Percentiles rank a stretch among this genome's conserved stretches.
These are phyloP conservation scores for Alternaria longipes DNA, from an alignment of 2,329 filamentous ascomycete genomes.

Conservation along the genomic window DNA sequence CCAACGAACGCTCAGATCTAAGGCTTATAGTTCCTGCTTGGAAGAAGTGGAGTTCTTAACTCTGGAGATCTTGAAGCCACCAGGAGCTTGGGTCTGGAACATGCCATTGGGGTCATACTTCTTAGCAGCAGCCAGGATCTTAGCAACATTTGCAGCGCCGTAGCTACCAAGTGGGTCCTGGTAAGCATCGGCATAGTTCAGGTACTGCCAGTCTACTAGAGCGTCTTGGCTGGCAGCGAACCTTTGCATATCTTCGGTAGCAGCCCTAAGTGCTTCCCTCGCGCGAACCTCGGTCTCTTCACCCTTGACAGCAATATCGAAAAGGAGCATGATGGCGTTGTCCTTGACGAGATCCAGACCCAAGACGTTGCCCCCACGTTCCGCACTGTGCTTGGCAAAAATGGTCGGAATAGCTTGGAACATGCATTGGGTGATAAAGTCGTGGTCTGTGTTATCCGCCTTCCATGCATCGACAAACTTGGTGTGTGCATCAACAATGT, in stretches of 20 bases:
- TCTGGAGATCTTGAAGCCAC: constrained; percentile 54
- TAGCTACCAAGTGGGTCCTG: constrained; percentile 54
- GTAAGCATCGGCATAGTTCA: constrained; percentile 50
- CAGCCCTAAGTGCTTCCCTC: constrained; percentile 20
- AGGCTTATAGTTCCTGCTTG: constrained; percentile 2
- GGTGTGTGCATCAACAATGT: constrained; percentile 33
- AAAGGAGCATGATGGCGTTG: constrained; percentile 35
- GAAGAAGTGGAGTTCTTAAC: constrained; percentile 6
- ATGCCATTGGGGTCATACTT: constrained; percentile 54
- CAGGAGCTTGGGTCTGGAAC: constrained; percentile 53
- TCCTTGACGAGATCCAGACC: constrained; percentile 29
- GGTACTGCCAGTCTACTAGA: constrained; percentile 33
- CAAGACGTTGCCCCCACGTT: constrained; percentile 39
- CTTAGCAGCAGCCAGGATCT: constrained; percentile 43
- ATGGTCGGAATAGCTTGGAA: constrained; percentile 33
- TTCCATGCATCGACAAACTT: constrained; percentile 33
- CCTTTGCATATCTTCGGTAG: constrained; percentile 20
- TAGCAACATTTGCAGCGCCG: constrained; percentile 48
- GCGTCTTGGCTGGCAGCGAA: constrained; percentile 23
- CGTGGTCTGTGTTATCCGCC: constrained; percentile 11
- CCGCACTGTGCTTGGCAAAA: constrained; percentile 28
- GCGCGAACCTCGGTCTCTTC: constrained; percentile 25
- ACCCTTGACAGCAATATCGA: constrained; percentile 28
- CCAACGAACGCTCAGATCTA: not conserved
- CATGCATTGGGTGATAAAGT: constrained; percentile 39